Evolutionary conservation across 2,329 filamentous ascomycete species (phyloP).

Genomic region (Septoria petroselini): DNA sequence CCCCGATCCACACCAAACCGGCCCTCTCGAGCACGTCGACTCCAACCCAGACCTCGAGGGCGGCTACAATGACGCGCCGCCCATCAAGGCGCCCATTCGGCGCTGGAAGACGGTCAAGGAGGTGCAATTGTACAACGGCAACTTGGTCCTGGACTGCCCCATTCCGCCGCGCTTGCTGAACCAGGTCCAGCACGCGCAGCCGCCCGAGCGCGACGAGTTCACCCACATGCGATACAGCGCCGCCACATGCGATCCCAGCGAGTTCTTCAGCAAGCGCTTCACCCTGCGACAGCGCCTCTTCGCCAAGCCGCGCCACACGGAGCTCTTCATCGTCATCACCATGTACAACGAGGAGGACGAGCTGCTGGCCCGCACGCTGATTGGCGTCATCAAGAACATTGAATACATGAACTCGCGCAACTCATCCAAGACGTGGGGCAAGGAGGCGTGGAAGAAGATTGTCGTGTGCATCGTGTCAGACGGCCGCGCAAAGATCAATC

Average conservation of each 20-base stretch:
- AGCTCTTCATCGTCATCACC: slow-evolving; percentile 92
- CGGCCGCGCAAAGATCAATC: slow-evolving; percentile 94
- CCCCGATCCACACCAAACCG: slow-evolving; percentile 53
- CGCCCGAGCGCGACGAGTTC: slow-evolving; percentile 80
- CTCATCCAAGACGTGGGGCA: slow-evolving; percentile 96
- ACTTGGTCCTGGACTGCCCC: slow-evolving; percentile 93
- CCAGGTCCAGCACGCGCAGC: slow-evolving; percentile 77
- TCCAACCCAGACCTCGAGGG: slow-evolving; percentile 39
- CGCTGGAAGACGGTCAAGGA: slow-evolving; percentile 99
- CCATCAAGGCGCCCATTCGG: slow-evolving; percentile 63
- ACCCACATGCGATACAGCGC: slow-evolving; percentile 92
- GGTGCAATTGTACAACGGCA: slow-evolving; percentile 89
- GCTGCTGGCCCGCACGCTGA: slow-evolving; percentile 91
- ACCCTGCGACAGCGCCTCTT: slow-evolving; percentile 89
- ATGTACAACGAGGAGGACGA: slow-evolving; percentile 99
- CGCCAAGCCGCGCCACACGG: slow-evolving; percentile 85
- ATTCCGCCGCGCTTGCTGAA: slow-evolving; percentile 84
- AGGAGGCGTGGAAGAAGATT: slow-evolving; percentile 99
- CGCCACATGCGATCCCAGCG: slow-evolving; percentile 85
- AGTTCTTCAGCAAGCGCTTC: slow-evolving; percentile 86
- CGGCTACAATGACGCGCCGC: slow-evolving; percentile 44
- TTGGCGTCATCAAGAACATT: slow-evolving; percentile 96
- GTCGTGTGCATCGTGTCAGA: slow-evolving; percentile 97
- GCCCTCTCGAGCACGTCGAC: slow-evolving; percentile 41
- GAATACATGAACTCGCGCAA: slow-evolving; percentile 95